Evolutionary conservation across 805 yeast species (phyloP), one percentile per base, ranked within the genome.

Genomic region (Komagataella populi): DNA sequence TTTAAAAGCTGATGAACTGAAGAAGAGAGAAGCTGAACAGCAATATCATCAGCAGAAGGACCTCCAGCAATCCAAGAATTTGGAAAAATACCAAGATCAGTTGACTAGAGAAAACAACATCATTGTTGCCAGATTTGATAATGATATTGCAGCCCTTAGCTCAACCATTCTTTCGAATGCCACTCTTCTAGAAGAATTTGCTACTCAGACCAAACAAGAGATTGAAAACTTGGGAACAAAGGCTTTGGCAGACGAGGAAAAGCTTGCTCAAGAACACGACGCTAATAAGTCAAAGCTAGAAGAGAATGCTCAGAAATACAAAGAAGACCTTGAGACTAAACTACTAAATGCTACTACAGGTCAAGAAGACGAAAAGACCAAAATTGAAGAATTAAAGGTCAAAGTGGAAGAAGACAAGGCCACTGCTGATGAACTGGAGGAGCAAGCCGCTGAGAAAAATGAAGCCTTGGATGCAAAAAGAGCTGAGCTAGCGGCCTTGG

Each of bases 191-290:
- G 70, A 61, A 47, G 60, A 59, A 8, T 73, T 76, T 55, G 70
- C 74, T 48, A 62, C 60, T n/a, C 64, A 65, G 18, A 70, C 76
- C 45, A 69, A 63, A 49, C 59, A 58, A 39, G 74, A 70, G 52
- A 76, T 76, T 51, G 72, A 67, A 54, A 69, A 72, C 44, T 76
- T 76, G 53, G 67, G 63, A 45, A 61, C 60, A 17, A 78, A 75
- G 46, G 74, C 64, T 53, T 72, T 65, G 50, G 65, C 65, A n/a
- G 70, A 76, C 46, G 82, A 77, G 63, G 60, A 57, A 17, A 65
- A 68, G 48, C 76, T 80, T 6, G 72, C 71, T 46, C 76, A 63
- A 48, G 66, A 70, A 52, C 82, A 77, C 57, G 69, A 56, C 12
- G 60, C 60, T 18, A 74, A 74, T 58, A 73, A 72, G 59, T 74